Base-by-base conservation (phyloP, 2,329 filamentous ascomycete species). In the Moelleriella libera region DNA sequence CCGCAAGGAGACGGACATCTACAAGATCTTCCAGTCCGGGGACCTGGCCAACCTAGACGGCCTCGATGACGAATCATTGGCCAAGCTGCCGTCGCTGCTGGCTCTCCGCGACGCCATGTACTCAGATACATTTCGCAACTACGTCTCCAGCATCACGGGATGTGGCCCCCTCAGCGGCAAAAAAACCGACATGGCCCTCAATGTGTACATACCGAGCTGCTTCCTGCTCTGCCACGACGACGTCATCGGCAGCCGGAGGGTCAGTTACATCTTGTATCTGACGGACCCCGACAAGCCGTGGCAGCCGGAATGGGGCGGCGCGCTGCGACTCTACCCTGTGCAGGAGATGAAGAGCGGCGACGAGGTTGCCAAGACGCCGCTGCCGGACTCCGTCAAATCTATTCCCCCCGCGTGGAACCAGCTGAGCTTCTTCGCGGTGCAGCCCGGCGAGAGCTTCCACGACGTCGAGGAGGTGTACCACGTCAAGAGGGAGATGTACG, bases 121-220 rank as follows among this genome's bases (percentile, higher is more conserved):
- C 74, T 96, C 90, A 31, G 75, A 83, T 49, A 72, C 82, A 3
- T 98, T 98, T 68, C 83, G 92, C 59, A 75, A 85, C 68, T 97
- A 94, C 65, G 78, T 97, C 48, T 86, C 88, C 31, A 74, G 78
- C 47, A 85, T 98, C 59, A 94, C 90, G 11, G 81, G 81, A 50
- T 88, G 88, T 49, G 92, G 92, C 0, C 82, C 87, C 49, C 67
- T 98, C 60, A 95, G 88, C 58, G 92, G 89, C 2, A 79, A 78
- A 64, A 98, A 97, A 74, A 97, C 92, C 14, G 92, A 98, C 66
- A 95, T 98, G 88, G 92, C 92, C 50, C 94, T 98, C 72, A 98
- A 98, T 62, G 82, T 98, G 45, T 98, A 98, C 65, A 96, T 88
- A 0, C 90, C 92, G 5, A 90, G 92, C 41, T 97, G 90, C 62